Percentiles rank a stretch among this genome's conserved stretches.
phyloP scores from a whole-genome alignment of 1,284 basidiomycete species.

The Farysia itapuensis region DNA sequence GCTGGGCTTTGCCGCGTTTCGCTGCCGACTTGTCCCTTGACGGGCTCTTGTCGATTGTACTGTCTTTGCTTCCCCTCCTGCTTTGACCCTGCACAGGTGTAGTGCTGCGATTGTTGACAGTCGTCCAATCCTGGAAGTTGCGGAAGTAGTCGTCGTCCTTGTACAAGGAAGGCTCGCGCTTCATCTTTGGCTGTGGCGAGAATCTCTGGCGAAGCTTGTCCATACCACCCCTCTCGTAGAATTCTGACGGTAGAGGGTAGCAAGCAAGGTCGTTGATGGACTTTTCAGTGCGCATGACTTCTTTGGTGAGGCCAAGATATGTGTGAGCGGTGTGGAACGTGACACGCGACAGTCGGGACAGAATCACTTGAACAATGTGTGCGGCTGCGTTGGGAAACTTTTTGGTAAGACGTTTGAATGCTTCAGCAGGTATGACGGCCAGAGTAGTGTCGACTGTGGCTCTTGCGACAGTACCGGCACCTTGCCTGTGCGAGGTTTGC shows the following conservation, averaged over 20 bases:
- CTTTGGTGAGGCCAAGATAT: slow-evolving; percentile 90
- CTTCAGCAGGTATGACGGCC: slow-evolving; percentile 97
- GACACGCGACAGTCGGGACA: slow-evolving; percentile 92
- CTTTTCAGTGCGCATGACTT: slow-evolving; percentile 93
- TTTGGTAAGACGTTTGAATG: slow-evolving; percentile 84
- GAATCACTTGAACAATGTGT: slow-evolving; percentile 94
- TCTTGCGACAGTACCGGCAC: slow-evolving; percentile 69
- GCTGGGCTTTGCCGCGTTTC: slow-evolving; percentile 1
- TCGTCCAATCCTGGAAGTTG: slow-evolving; percentile 35
- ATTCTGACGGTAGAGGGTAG: slow-evolving; percentile 84
- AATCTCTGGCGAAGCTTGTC: slow-evolving; percentile 83
- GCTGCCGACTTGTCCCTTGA: background rate
- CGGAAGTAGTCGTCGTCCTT: slow-evolving; percentile 41
- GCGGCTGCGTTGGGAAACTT: slow-evolving; percentile 96
- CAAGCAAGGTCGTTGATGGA: slow-evolving; percentile 95
- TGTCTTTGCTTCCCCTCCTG: background rate
- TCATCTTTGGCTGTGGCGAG: slow-evolving; percentile 35
- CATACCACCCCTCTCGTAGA: slow-evolving; percentile 92
- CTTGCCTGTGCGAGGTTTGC: slow-evolving; percentile 18
- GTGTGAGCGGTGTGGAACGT: slow-evolving; percentile 93
- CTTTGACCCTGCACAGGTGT: slow-evolving; percentile 11
- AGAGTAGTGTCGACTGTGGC: slow-evolving; percentile 92
- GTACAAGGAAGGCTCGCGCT: slow-evolving; percentile 16
- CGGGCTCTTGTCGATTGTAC: background rate
- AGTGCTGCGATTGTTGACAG: slow-evolving; percentile 13